A percentile compares a stretch with the other conserved stretches of the same genome.
phyloP scores from a whole-genome alignment of 1,139 yeast genomes.

The Saccharomyces hybrid region DNA sequence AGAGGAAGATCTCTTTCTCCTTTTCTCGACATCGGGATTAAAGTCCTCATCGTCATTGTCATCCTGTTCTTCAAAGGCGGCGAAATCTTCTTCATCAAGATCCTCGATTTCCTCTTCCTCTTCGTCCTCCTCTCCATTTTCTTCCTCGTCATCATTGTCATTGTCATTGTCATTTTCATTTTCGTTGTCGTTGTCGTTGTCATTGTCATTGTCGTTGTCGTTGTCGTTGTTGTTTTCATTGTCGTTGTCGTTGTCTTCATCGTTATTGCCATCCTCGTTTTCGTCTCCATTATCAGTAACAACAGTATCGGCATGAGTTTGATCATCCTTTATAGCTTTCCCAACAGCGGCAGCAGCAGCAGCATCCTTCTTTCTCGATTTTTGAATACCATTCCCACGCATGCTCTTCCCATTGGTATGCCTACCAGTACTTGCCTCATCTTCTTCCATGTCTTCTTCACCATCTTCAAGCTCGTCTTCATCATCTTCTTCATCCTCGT shows the following conservation, averaged over 20 bases:
- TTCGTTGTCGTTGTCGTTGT: conserved; percentile 13
- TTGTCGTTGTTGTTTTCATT: conserved; percentile 11
- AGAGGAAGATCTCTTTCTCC: conserved; percentile 9
- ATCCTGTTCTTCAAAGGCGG: conserved; percentile 13
- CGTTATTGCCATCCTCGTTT: conserved; percentile 7
- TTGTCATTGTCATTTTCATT: conserved; percentile 11
- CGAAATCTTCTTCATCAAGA: conserved; percentile 11
- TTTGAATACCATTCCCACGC: conserved; percentile 6
- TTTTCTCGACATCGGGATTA: conserved; percentile 16
- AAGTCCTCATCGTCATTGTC: conserved; percentile 27
- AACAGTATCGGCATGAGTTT: not conserved
- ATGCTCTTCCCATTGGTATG: conserved; percentile 8
- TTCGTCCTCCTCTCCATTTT: conserved; percentile 8
- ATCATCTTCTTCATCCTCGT: conserved; percentile 7
- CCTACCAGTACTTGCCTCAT: conserved; percentile 1
- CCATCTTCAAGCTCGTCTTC: conserved; percentile 12
- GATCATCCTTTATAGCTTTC: conserved; percentile 4
- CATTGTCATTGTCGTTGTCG: conserved; percentile 14
- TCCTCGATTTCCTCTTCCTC: conserved; percentile 10
- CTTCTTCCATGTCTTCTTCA: conserved; percentile 13
- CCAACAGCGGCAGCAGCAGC: conserved; percentile 14
- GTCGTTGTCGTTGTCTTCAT: not conserved
- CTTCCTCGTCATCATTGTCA: conserved; percentile 8
- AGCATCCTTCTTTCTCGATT: conserved; percentile 9
- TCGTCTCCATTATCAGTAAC: conserved; percentile 6